Conservation (phyloP, 306 rosid species). For the Cicer pinnatifidum region DNA sequence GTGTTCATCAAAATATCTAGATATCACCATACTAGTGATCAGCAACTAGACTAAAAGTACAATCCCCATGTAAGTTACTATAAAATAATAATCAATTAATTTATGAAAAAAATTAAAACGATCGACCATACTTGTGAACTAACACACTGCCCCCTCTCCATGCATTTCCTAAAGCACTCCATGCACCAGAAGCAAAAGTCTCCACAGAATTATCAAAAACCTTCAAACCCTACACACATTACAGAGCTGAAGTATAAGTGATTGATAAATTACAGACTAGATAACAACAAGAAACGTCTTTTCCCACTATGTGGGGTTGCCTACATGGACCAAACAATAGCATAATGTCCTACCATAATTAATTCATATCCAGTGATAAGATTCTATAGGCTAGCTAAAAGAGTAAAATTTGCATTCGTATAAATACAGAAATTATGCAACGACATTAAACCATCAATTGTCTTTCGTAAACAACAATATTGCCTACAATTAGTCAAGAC, state of each 20-base stretch:
- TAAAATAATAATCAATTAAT: background rate
- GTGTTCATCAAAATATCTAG: slow-evolving; percentile 24
- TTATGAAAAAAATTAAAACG: slow-evolving; percentile 9
- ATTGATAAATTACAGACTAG: slow-evolving; percentile 21
- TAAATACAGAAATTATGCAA: slow-evolving; percentile 15
- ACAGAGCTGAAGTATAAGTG: slow-evolving; percentile 26
- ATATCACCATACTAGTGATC: slow-evolving; percentile 1
- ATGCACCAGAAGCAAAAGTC: slow-evolving; percentile 94
- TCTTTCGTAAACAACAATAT: slow-evolving; percentile 17
- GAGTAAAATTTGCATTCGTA: slow-evolving; percentile 20
- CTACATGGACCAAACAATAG: background rate
- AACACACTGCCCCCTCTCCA: slow-evolving; percentile 78
- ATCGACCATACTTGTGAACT: slow-evolving; percentile 70
- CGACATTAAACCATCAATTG: slow-evolving; percentile 11
- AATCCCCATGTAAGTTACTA: background rate
- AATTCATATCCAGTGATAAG: background rate
- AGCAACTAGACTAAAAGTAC: slow-evolving; percentile 18
- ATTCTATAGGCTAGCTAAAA: slow-evolving; percentile 20
- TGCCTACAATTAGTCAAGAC: slow-evolving; percentile 24
- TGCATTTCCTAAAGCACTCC: slow-evolving; percentile 91
- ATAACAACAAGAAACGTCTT: slow-evolving; percentile 3
- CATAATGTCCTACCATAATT: background rate
- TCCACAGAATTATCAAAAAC: slow-evolving; percentile 90
- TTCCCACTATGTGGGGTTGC: background rate
- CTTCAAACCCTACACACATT: slow-evolving; percentile 69